Evolutionary conservation across 805 yeast genomes (phyloP).

Genomic region (Nematodospora valgi): DNA sequence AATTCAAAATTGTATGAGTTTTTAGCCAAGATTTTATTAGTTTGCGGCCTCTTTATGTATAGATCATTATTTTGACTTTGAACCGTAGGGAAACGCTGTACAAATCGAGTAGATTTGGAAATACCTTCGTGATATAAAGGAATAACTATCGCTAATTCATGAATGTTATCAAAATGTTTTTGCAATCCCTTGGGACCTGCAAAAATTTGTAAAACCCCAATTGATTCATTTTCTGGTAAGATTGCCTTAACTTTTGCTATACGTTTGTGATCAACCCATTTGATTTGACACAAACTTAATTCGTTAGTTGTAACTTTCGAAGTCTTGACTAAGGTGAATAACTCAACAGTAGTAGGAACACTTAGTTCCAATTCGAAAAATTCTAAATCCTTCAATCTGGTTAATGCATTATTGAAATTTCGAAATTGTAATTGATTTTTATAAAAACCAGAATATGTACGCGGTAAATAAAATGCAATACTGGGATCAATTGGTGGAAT

Average conservation of each 20-base stretch:
- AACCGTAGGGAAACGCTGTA: conserved; percentile 68
- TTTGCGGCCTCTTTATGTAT: conserved; percentile 84
- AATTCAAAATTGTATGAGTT: conserved; percentile 65
- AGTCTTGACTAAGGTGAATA: conserved; percentile 56
- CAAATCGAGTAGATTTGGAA: conserved; percentile 61
- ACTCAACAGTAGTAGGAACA: conserved; percentile 68
- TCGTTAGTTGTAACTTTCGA: conserved; percentile 46
- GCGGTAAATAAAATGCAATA: conserved; percentile 76
- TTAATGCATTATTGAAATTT: conserved; percentile 73
- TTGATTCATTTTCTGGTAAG: conserved; percentile 63
- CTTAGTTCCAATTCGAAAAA: conserved; percentile 73
- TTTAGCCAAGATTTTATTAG: conserved; percentile 52
- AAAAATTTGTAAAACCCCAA: conserved; percentile 74
- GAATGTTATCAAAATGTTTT: conserved; percentile 52
- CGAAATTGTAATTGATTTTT: conserved; percentile 51
- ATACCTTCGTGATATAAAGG: conserved; percentile 74
- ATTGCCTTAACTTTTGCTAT: conserved; percentile 76
- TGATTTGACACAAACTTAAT: conserved; percentile 71
- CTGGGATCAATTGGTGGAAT: conserved; percentile 79
- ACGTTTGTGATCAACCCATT: conserved; percentile 61
- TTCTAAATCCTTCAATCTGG: conserved; percentile 71
- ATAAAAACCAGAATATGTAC: conserved; percentile 81
- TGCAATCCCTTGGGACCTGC: conserved; percentile 64
- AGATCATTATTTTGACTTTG: conserved; percentile 68
- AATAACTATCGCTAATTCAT: conserved; percentile 68